These are phyloP conservation scores for Auxenochlorella pyrenoidosa DNA, from an alignment of 139 green algal species.

Conservation along the genomic window DNA sequence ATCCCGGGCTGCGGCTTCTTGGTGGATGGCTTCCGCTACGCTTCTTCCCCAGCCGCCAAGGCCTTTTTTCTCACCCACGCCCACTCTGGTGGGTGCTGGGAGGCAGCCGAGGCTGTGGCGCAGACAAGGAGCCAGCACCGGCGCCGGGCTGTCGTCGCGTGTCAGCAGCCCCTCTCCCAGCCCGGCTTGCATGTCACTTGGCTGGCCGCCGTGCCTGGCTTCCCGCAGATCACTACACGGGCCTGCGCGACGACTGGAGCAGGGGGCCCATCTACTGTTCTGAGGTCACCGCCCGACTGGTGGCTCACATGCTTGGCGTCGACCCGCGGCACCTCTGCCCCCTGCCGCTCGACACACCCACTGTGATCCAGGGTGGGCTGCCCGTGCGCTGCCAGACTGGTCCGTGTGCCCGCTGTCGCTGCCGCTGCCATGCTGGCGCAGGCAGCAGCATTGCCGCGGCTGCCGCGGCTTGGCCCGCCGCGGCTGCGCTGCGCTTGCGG, in stretches of 20 bases:
- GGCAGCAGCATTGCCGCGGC: too few species aligned
- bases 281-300: conserved; percentile 67
- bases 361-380: conserved; percentile 59
- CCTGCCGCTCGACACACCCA: conserved; percentile 58
- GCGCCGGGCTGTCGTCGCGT: neutral
- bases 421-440: neutral
- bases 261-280: conserved; percentile 82
- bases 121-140: neutral
- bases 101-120: neutral
- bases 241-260: conserved; percentile 75
- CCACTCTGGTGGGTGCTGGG: conserved; percentile 64
- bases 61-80: conserved; percentile 76
- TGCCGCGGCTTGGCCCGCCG: too few species aligned
- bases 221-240: conserved; percentile 84
- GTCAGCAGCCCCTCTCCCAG: neutral
- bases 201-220: neutral
- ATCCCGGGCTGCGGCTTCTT: conserved; percentile 58
- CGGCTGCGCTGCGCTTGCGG: too few species aligned
- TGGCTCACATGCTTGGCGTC: conserved; percentile 64
- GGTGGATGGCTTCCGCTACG: conserved; percentile 64
- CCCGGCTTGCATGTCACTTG: neutral
- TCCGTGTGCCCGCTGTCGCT: neutral
- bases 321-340: conserved; percentile 39
- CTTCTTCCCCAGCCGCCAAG: neutral
- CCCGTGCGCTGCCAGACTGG: neutral